Conservation (phyloP, 1,284 basidiomycete genomes). For the Rhodotorula sp. region DNA sequence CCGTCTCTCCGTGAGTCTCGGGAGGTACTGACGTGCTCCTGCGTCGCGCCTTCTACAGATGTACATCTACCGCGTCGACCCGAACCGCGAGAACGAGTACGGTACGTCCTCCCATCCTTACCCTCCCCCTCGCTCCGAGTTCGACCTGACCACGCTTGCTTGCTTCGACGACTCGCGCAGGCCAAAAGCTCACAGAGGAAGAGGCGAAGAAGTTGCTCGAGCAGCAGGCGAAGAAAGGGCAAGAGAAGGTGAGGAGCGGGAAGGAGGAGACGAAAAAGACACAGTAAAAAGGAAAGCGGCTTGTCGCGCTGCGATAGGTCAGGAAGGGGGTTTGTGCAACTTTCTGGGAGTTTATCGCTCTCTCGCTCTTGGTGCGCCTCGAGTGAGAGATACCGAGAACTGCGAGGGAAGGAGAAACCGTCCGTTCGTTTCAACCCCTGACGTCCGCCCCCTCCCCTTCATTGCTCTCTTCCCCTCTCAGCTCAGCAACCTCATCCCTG, state of each 20-base stretch:
- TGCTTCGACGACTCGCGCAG: slow-evolving; percentile 4
- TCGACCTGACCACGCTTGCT: not conserved
- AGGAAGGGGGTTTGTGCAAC: not conserved
- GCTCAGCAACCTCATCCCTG: slow-evolving; percentile 37
- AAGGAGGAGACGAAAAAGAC: slow-evolving; percentile 11
- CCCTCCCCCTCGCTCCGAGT: not conserved
- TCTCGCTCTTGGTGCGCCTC: not conserved
- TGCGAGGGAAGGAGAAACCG: no score
- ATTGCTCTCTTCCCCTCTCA: slow-evolving; percentile 6
- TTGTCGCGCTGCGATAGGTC: not conserved
- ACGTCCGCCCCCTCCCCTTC: not conserved
- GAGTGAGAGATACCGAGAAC: not conserved
- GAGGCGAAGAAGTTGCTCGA: slow-evolving; percentile 25
- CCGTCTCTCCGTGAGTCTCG: not conserved
- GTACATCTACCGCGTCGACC: slow-evolving; percentile 94
- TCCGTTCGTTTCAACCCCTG: not conserved
- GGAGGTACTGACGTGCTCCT: no score
- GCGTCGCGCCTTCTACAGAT: slow-evolving; percentile 56
- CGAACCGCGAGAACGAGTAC: slow-evolving; percentile 90
- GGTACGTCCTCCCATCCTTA: slow-evolving; percentile 58
- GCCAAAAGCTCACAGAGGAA: slow-evolving; percentile 37
- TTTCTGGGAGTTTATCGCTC: not conserved
- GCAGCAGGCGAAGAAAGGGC: not conserved
- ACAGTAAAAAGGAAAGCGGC: not conserved
- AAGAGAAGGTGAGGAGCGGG: not conserved